These are phyloP conservation scores for Suhomyces sp. DNA, from an alignment of 805 yeast genomes.

Conservation along the genomic window DNA sequence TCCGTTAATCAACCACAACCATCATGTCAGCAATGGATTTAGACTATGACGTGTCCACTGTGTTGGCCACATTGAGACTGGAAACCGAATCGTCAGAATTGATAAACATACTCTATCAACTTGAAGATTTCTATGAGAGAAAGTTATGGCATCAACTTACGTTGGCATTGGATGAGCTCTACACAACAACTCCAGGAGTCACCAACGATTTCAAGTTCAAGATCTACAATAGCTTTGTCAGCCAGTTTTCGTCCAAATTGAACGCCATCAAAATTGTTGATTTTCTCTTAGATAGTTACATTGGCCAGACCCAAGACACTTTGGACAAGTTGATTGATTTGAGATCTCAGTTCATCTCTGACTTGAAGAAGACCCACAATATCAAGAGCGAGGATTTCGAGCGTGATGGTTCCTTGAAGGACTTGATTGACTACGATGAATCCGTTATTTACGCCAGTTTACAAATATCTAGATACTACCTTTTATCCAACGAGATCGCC, in stretches of 20 bases:
- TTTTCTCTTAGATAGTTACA: slow-evolving; percentile 59
- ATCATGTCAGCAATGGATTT: slow-evolving; percentile 38
- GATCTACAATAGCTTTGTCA: slow-evolving; percentile 69
- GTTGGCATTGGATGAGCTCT: slow-evolving; percentile 60
- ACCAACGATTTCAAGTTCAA: slow-evolving; percentile 58
- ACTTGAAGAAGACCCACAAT: slow-evolving; percentile 28
- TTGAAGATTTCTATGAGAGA: slow-evolving; percentile 85
- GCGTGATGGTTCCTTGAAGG: slow-evolving; percentile 20
- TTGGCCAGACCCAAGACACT: slow-evolving; percentile 22
- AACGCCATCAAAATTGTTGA: slow-evolving; percentile 78
- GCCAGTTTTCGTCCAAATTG: slow-evolving; percentile 64
- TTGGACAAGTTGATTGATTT: slow-evolving; percentile 38
- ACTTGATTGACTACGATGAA: slow-evolving; percentile 50
- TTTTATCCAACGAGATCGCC: slow-evolving; percentile 50
- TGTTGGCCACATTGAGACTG: slow-evolving; percentile 60
- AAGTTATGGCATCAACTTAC: slow-evolving; percentile 96
- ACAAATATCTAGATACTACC: slow-evolving; percentile 72
- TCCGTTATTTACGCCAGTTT: slow-evolving; percentile 47
- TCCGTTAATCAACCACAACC: background rate
- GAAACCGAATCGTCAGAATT: slow-evolving; percentile 63
- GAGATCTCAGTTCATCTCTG: slow-evolving; percentile 24
- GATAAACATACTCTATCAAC: slow-evolving; percentile 56
- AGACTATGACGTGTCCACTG: slow-evolving; percentile 41
- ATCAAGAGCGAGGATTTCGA: slow-evolving; percentile 26
- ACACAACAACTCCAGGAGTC: slow-evolving; percentile 26